These are phyloP conservation scores for Sphagnum magellanicum DNA, from an alignment of 228 moss, liverwort and hornwort species.

Conservation along the genomic window DNA sequence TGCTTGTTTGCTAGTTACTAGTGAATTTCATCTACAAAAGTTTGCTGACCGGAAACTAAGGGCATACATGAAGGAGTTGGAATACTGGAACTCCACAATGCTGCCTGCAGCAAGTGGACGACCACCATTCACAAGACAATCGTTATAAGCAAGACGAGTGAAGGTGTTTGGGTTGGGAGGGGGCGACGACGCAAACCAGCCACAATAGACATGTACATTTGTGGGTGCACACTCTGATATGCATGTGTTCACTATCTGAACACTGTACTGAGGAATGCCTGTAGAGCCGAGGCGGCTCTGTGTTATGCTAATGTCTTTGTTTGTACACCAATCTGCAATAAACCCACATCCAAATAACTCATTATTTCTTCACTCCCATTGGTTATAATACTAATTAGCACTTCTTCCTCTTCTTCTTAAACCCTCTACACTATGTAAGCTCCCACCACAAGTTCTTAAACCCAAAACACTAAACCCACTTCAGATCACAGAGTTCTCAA, in stretches of 20 bases:
- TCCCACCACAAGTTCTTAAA: no score
- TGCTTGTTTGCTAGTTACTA: no score
- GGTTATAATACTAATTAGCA: no score
- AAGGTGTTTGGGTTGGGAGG: constrained; percentile 15
- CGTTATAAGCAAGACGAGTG: constrained; percentile 1
- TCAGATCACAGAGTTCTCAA: no score
- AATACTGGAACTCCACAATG: constrained; percentile 4
- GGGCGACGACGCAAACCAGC: constrained; percentile 14
- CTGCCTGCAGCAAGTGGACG: not conserved
- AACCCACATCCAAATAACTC: constrained; percentile 11
- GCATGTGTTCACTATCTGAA: constrained; percentile 12
- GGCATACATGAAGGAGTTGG: constrained; percentile 11
- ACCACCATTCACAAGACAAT: constrained; percentile 3
- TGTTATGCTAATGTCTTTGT: constrained; percentile 18
- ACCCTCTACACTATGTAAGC: no score
- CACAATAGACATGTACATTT: constrained; percentile 13
- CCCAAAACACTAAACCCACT: no score
- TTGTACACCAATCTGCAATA: constrained; percentile 31
- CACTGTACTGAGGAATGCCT: constrained; percentile 10
- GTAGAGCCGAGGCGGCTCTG: constrained; percentile 12
- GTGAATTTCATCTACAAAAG: constrained; percentile 2
- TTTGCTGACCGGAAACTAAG: constrained; percentile 9
- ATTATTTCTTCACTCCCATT: constrained; percentile 12
- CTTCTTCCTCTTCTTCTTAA: no score
- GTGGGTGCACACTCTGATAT: constrained; percentile 19